A percentile compares a stretch with the other conserved stretches of the same genome.
These are phyloP conservation scores for Chaetomium sp. DNA, from an alignment of 2,329 filamentous ascomycete species.

Conservation along the genomic window DNA sequence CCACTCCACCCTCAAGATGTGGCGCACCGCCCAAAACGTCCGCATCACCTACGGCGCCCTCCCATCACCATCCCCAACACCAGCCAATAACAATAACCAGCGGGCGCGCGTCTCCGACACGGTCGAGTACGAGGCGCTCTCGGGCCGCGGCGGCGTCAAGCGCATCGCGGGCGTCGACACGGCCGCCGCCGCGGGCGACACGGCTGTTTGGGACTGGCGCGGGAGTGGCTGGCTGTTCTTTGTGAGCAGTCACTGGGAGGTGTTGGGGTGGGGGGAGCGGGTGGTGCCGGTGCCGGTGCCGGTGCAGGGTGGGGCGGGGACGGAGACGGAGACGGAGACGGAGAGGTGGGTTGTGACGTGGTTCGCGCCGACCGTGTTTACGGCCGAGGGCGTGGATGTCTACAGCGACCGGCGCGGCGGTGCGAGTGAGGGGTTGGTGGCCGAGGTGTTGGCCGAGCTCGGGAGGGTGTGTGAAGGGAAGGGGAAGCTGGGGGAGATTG, in stretches of 20 bases:
- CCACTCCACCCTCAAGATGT: constrained; percentile 77
- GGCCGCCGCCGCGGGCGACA: constrained; percentile 35
- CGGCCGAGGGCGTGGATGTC: constrained; percentile 77
- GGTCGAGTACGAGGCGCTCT: constrained; percentile 66
- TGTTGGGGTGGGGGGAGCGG: constrained; percentile 71
- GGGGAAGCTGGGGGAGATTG: constrained; percentile 56
- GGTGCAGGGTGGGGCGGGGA: constrained; percentile 61
- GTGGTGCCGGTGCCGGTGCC: constrained; percentile 38
- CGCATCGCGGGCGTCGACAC: constrained; percentile 67
- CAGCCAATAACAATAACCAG: not conserved
- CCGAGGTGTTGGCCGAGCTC: constrained; percentile 58
- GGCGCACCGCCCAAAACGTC: constrained; percentile 78
- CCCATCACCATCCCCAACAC: constrained; percentile 25
- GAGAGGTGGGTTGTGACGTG: constrained; percentile 79
- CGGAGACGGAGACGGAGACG: constrained; percentile 34
- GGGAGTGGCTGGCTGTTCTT: constrained; percentile 75
- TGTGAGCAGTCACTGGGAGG: constrained; percentile 76
- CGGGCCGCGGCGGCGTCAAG: constrained; percentile 53
- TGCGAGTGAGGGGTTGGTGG: constrained; percentile 58
- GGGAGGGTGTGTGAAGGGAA: constrained; percentile 46
- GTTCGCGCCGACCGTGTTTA: constrained; percentile 82
- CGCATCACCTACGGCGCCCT: constrained; percentile 72
- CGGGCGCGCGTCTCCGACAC: constrained; percentile 63
- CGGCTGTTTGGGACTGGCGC: constrained; percentile 70
- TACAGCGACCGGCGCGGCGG: constrained; percentile 68